Base-by-base conservation (phyloP, 257 asterid species). In the Ballota nigra region DNA sequence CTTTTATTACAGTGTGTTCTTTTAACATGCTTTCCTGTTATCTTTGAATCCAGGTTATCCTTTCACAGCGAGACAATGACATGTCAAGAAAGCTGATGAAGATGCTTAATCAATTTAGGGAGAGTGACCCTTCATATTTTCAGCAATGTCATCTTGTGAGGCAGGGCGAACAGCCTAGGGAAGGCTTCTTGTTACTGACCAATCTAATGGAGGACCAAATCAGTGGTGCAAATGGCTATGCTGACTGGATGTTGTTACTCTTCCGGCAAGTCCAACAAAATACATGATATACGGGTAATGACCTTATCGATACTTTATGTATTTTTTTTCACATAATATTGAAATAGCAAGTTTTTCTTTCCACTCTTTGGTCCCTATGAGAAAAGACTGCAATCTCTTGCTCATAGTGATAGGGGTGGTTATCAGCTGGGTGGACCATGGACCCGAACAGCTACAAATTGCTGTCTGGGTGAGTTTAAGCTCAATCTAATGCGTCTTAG, bases 101-200 rank as follows among this genome's bases (percentile, higher is more conserved):
- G 71, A 79, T 83, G 68, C 88, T 90, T 18, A 75, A 80, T 65
- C 87, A 68, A 77, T 78, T 47, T 63, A 80, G 91, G 77, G 88
- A 81, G 78, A 82, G 85, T 7, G 91, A 84, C 64, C 86, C 74
- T 2, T 84, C 96, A 11, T 87, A 89, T 79, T 85, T 63, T 79
- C 93, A 87, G 83, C 76, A 83, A 36, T 82, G 84, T 76, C 87
- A 85, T 80, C 81, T 87, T 36, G 92, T 90, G 84, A 88, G 92
- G 85, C 96, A 92, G 87, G 96, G 90, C 20, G 97, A 92, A 75
- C 92, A 85, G 70, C 95, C 95, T 1, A 84, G 91, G 77, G 97
- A 87, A 84, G 87, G 86, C 28, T 84, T 79, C 75, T 75, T 86
- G 73, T 75, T 86, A 36, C 89, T 83, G 57, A 63, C 86, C 16